phyloP scores from a whole-genome alignment of 176 grass and related monocot genomes.

The Echinochloa phyllopogon region DNA sequence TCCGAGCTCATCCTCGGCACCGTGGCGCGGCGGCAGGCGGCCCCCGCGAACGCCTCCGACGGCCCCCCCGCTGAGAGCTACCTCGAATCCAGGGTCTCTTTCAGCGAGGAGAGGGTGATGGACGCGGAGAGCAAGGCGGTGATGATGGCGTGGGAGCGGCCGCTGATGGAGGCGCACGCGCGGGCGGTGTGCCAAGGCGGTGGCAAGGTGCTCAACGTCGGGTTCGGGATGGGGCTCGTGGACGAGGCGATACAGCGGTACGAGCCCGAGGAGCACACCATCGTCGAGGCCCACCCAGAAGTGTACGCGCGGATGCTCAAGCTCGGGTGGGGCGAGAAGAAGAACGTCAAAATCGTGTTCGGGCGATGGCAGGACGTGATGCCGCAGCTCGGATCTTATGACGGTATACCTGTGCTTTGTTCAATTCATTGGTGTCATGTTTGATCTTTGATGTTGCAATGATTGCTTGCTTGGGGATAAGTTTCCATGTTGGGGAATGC shows the following conservation, averaged over 20 bases:
- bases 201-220: conserved; percentile 78
- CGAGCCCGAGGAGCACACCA: conserved; percentile 78
- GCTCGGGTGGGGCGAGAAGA: conserved; percentile 81
- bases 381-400: conserved; percentile 76
- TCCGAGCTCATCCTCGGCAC: conserved; percentile 91
- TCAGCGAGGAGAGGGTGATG: conserved; percentile 84
- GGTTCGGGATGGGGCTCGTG: conserved; percentile 96
- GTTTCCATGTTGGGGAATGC: neutral
- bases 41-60: conserved; percentile 10
- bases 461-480: conserved; percentile 24
- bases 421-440: neutral
- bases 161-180: conserved; percentile 96
- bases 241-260: conserved; percentile 92
- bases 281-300: conserved; percentile 86
- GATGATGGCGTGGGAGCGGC: conserved; percentile 97
- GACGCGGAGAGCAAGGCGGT: conserved; percentile 91
- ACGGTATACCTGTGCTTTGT: conserved; percentile 56
- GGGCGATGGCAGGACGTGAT: conserved; percentile 92
- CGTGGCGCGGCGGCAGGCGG: conserved; percentile 52
- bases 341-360: conserved; percentile 85
- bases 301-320: conserved; percentile 86
- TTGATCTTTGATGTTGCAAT: conserved; percentile 8
- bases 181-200: conserved; percentile 68
- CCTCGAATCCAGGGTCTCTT: conserved; percentile 79
- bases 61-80: conserved; percentile 41